These are phyloP conservation scores for Paecilomyces sp. DNA, from an alignment of 2,329 filamentous ascomycete genomes.

Conservation along the genomic window DNA sequence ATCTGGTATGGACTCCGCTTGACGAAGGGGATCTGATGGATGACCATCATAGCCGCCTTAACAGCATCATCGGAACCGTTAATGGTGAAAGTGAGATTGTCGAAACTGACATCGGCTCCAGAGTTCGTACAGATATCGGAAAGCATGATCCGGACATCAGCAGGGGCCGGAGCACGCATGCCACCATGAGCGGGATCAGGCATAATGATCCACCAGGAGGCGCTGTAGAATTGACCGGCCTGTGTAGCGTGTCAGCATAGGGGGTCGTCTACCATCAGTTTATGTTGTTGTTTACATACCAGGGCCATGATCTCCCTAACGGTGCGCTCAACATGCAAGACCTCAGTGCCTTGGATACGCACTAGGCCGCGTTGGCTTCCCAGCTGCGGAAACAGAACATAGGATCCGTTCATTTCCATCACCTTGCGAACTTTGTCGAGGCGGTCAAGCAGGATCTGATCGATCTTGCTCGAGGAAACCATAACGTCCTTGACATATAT, in stretches of 20 bases:
- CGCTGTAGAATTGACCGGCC: conserved; percentile 96
- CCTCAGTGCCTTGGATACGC: conserved; percentile 86
- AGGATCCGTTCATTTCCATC: conserved; percentile 91
- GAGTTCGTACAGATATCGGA: conserved; percentile 95
- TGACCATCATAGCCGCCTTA: conserved; percentile 88
- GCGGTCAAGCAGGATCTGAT: conserved; percentile 83
- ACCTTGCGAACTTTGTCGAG: conserved; percentile 97
- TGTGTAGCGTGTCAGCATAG: conserved; percentile 25
- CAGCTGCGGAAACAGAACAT: conserved; percentile 83
- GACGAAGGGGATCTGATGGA: conserved; percentile 85
- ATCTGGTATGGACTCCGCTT: conserved; percentile 85
- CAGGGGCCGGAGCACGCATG: conserved; percentile 53
- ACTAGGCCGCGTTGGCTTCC: conserved; percentile 79
- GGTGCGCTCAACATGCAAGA: conserved; percentile 88
- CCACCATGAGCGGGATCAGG: conserved; percentile 56
- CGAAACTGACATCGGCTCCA: conserved; percentile 88
- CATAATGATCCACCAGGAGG: conserved; percentile 88
- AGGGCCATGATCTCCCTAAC: conserved; percentile 93
- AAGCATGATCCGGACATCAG: conserved; percentile 81
- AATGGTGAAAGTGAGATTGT: conserved; percentile 88
- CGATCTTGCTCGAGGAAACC: conserved; percentile 85
- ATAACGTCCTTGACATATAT: conserved; percentile 87
- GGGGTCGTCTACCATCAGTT: not conserved
- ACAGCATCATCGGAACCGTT: conserved; percentile 95
- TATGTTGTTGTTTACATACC: conserved; percentile 45